A percentile compares a stretch with the other conserved stretches of the same genome.
Evolutionary conservation across 139 green algal species (phyloP).

Genomic region (Micractinium sp.): DNA sequence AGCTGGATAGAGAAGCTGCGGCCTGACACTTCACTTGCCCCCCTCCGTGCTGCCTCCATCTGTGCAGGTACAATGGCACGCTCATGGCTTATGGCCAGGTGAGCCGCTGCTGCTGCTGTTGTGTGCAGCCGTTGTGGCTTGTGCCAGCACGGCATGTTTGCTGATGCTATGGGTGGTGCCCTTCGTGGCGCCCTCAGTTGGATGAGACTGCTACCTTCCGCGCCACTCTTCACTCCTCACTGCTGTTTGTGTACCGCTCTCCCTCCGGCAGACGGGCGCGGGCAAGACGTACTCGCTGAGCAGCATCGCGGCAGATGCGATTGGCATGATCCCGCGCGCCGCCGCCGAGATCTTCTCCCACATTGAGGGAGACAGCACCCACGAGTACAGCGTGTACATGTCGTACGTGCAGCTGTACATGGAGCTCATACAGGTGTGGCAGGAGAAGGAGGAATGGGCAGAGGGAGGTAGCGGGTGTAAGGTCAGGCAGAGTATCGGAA

Average conservation of each 20-base stretch:
- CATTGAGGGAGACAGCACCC: slow-evolving; percentile 53
- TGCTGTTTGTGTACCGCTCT: too few species aligned
- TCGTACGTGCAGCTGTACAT: slow-evolving; percentile 92
- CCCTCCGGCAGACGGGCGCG: slow-evolving; percentile 60
- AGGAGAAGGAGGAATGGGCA: not conserved
- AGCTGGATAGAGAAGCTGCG: not conserved
- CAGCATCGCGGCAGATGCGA: slow-evolving; percentile 66
- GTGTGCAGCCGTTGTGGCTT: too few species aligned
- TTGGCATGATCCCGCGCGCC: slow-evolving; percentile 86
- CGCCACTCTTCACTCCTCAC: too few species aligned
- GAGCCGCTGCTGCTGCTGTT: not conserved
- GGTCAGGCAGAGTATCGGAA: too few species aligned
- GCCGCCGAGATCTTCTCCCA: slow-evolving; percentile 75
- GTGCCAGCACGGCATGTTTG: too few species aligned
- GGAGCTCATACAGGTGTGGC: slow-evolving; percentile 76
- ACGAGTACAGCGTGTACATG: slow-evolving; percentile 80
- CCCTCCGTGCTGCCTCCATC: not conserved
- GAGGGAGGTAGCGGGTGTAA: too few species aligned
- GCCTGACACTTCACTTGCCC: not conserved
- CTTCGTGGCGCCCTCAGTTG: too few species aligned
- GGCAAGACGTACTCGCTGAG: slow-evolving; percentile 87
- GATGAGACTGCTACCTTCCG: too few species aligned
- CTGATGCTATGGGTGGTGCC: too few species aligned
- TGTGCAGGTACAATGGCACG: slow-evolving; percentile 79
- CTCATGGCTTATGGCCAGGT: slow-evolving; percentile 82